phyloP scores from a whole-genome alignment of 306 rosid species.

The Malus sylvestris region DNA sequence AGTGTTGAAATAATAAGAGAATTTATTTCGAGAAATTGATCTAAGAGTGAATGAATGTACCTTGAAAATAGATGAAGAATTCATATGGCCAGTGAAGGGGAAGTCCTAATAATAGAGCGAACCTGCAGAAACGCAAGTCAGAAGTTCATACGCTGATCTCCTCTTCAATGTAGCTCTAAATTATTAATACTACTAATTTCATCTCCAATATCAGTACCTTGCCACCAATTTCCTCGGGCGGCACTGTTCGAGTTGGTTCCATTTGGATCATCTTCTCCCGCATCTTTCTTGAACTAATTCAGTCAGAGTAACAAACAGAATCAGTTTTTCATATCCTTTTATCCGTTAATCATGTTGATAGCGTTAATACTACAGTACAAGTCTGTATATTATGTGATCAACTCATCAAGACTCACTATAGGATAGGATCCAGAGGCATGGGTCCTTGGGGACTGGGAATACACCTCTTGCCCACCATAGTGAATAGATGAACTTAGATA shows the following conservation, averaged over 20 bases:
- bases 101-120: slow-evolving; percentile 51
- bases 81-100: slow-evolving; percentile 15
- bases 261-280: slow-evolving; percentile 42
- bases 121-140: slow-evolving; percentile 25
- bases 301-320: background rate
- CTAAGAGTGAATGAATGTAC: slow-evolving; percentile 10
- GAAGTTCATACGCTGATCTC: background rate
- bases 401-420: slow-evolving; percentile 33
- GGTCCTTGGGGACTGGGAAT: slow-evolving; percentile 34
- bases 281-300: slow-evolving; percentile 32
- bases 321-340: slow-evolving; percentile 2
- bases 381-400: background rate
- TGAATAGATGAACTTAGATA: slow-evolving; percentile 52
- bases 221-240: slow-evolving; percentile 63
- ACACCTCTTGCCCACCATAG: slow-evolving; percentile 51
- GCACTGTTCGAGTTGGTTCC: slow-evolving; percentile 35
- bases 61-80: slow-evolving; percentile 33
- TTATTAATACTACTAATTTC: background rate
- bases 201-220: slow-evolving; percentile 24
- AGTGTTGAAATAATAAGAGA: background rate
- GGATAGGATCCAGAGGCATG: slow-evolving; percentile 26
- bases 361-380: background rate
- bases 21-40: background rate
- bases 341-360: background rate
- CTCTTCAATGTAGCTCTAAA: background rate